Evolutionary conservation across 208 protist species (phyloP), one percentile per base, ranked within the genome.

Genomic region (Crithidia expoeki): DNA sequence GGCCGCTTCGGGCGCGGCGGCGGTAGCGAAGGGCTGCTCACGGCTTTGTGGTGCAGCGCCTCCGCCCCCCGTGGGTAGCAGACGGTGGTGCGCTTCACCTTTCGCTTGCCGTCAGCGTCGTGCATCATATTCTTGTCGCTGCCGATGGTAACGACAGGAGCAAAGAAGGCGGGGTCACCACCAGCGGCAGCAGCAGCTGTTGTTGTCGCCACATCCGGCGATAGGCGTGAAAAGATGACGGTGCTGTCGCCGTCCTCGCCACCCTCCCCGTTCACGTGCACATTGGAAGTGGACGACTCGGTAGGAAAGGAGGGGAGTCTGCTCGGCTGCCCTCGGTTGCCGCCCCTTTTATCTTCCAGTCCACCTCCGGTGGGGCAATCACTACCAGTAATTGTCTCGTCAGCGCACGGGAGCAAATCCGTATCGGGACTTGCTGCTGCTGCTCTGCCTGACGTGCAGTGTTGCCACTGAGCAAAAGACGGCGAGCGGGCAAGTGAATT

Each of bases 391-490:
- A 23, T 30, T 1, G 42, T 25, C 38, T 23, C 38, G 57, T 30
- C 25, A 36, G 9, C 53, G 28, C 11, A 21, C 25, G 21, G 32
- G 3, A 9, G 16, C 16, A 32, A 66, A 3, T 36, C 25, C 2
- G 40, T 19, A 17, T 55, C 27, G 40, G 28, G n/a, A 16, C 19
- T 40, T 25, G 44, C 44, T 2, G 47, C 21, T 19, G 49, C 47
- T 1, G n/a, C 61, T 4, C 16, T 49, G 30, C 30, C 50, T 16
- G 36, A 21, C 1, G 23, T 10, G 38, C 36, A 38, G 28, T 55
- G 27, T 23, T 67, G 61, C 71, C 71, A 76, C 63, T 70, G 71
- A 46, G 25, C 36, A 49, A 76, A 76, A 9, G 71, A 76, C 32
- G 71, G 56, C 12, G 63, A 71, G 36, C 63, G 71, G 9, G 63